Conservation (phyloP, 2,329 filamentous ascomycete species). For the Remersonia thermophila region DNA sequence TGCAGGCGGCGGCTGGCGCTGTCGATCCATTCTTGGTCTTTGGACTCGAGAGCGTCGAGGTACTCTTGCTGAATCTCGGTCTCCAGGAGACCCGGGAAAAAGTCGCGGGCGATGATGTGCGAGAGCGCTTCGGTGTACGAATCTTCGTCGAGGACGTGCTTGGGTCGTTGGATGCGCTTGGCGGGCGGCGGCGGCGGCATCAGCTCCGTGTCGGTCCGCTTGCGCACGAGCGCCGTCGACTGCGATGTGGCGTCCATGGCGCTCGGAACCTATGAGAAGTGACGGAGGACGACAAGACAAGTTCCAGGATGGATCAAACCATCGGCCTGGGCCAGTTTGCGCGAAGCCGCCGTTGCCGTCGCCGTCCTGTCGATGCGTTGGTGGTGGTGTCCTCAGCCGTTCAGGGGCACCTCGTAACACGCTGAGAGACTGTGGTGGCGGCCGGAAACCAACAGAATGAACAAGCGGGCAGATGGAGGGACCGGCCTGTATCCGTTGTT, state of each 20-base stretch:
- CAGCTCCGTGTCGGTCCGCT: conserved; percentile 55
- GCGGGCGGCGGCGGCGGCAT: conserved; percentile 80
- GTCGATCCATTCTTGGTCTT: conserved; percentile 73
- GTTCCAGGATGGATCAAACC: too few species aligned
- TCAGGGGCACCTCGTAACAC: too few species aligned
- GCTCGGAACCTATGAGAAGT: too few species aligned
- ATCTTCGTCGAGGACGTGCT: conserved; percentile 83
- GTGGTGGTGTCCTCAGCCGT: too few species aligned
- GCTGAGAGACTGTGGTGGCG: too few species aligned
- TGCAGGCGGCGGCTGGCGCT: conserved; percentile 61
- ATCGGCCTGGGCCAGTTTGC: too few species aligned
- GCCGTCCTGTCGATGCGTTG: too few species aligned
- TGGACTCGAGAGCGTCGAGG: conserved; percentile 77
- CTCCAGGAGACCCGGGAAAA: conserved; percentile 85
- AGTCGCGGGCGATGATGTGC: conserved; percentile 90
- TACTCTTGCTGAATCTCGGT: conserved; percentile 84
- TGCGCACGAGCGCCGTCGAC: conserved; percentile 52
- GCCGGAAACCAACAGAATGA: too few species aligned
- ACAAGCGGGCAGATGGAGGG: too few species aligned
- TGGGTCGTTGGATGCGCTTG: conserved; percentile 86
- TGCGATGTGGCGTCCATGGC: conserved; percentile 27
- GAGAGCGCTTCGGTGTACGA: conserved; percentile 82
- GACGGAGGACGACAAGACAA: too few species aligned
- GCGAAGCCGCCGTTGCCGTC: too few species aligned
- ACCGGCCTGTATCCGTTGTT: too few species aligned